Conservation (phyloP, 306 rosid genomes). For the Cyamopsis tetragonoloba region DNA sequence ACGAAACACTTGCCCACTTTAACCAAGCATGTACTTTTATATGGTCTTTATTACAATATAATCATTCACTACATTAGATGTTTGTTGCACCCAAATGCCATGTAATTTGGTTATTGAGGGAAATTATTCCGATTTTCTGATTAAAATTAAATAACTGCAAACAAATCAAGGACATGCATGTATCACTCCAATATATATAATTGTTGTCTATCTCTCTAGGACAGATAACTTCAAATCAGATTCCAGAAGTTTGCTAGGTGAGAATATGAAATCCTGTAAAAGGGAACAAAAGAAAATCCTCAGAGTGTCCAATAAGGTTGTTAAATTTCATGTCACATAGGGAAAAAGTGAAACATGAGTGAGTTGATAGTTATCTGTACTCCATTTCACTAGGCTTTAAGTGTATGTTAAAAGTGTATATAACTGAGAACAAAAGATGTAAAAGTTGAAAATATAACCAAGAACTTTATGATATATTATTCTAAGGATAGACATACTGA, state of each 20-base stretch:
- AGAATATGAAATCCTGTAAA: constrained; percentile 6
- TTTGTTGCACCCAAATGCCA: background rate
- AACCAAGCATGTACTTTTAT: background rate
- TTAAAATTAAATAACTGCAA: background rate
- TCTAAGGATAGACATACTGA: constrained; percentile 21
- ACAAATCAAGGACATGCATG: constrained; percentile 1
- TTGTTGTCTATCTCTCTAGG: background rate
- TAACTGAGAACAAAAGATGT: no score
- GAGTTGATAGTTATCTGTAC: background rate
- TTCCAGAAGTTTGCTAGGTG: constrained; percentile 10
- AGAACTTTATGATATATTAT: constrained; percentile 17
- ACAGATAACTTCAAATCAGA: constrained; percentile 33
- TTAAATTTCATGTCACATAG: constrained; percentile 10
- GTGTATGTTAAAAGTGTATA: no score
- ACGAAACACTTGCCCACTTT: no score
- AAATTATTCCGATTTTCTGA: background rate
- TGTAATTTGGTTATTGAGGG: background rate
- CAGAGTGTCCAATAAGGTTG: background rate
- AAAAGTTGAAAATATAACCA: background rate
- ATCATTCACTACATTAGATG: background rate
- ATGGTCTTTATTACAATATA: background rate
- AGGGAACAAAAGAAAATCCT: constrained; percentile 9
- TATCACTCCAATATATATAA: constrained; percentile 6
- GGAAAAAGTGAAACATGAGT: constrained; percentile 28
- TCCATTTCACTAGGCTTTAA: background rate